Conservation (phyloP, 2,329 filamentous ascomycete species). For the Cryphonectria naterciae region DNA sequence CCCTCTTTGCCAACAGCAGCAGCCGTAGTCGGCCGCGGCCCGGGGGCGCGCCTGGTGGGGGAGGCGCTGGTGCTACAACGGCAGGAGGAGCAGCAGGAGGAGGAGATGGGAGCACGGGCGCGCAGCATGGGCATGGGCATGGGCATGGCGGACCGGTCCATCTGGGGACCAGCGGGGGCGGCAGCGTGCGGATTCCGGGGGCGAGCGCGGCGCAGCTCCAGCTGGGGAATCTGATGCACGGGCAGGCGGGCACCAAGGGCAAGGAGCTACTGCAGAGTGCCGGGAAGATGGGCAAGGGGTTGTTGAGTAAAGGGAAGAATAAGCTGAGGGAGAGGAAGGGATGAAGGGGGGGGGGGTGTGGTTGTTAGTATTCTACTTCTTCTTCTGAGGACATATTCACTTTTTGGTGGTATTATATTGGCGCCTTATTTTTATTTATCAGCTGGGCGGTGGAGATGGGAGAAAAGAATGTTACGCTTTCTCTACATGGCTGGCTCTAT, state of each 20-base stretch:
- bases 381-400: neutral
- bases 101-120: neutral
- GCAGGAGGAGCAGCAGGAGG: neutral
- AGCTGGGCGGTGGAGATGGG: neutral
- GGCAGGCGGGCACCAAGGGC: constrained; percentile 77
- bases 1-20: constrained; percentile 20
- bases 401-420: neutral
- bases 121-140: neutral
- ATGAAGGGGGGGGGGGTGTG: neutral
- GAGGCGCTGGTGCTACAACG: neutral
- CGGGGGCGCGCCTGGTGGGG: neutral
- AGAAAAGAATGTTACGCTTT: too few relatives aligned
- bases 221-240: constrained; percentile 50
- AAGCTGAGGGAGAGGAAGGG: constrained; percentile 65
- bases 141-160: neutral
- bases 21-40: neutral
- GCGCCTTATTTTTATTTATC: too few relatives aligned
- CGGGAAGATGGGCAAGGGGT: constrained; percentile 85
- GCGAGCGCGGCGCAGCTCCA: constrained; percentile 44
- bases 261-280: constrained; percentile 89
- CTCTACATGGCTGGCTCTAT: neutral
- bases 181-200: constrained; percentile 39
- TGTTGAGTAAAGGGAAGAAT: constrained; percentile 88
- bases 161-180: constrained; percentile 1
- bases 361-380: neutral